These are phyloP conservation scores for Cyclotella cryptica DNA, from an alignment of 108 stramenopile species.

Conservation along the genomic window DNA sequence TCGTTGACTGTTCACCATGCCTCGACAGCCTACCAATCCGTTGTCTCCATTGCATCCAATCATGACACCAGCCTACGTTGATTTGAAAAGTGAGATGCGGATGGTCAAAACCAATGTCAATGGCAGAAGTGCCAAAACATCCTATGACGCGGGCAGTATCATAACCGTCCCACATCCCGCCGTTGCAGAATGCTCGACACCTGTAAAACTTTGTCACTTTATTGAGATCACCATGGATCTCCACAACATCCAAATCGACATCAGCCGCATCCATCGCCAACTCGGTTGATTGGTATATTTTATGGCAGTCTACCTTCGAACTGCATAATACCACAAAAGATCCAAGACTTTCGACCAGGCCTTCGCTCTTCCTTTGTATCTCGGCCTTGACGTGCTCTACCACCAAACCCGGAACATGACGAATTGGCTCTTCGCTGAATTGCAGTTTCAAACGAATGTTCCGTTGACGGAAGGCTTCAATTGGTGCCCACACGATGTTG, in stretches of 20 bases:
- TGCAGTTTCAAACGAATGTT: background rate
- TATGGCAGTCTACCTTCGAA: too few species aligned
- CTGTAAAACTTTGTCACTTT: too few species aligned
- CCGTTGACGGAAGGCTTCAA: background rate
- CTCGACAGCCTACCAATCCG: background rate
- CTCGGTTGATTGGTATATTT: too few species aligned
- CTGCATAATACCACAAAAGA: background rate
- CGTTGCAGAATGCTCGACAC: background rate
- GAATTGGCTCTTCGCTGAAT: too few species aligned
- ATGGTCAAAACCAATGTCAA: constrained; percentile 1
- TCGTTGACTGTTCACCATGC: too few species aligned
- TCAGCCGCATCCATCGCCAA: too few species aligned
- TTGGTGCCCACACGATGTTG: background rate
- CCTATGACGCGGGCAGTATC: background rate
- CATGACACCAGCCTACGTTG: too few species aligned
- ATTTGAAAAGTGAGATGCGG: background rate
- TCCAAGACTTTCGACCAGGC: background rate
- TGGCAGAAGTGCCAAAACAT: too few species aligned
- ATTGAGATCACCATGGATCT: constrained; percentile 6
- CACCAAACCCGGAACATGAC: background rate
- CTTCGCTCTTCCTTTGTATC: too few species aligned
- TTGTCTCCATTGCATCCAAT: too few species aligned
- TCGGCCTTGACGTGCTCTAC: too few species aligned
- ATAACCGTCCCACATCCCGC: background rate
- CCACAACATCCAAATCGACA: constrained; percentile 1